phyloP scores from a whole-genome alignment of 352 stramenopile genomes.

The Globisporangium spinosum region DNA sequence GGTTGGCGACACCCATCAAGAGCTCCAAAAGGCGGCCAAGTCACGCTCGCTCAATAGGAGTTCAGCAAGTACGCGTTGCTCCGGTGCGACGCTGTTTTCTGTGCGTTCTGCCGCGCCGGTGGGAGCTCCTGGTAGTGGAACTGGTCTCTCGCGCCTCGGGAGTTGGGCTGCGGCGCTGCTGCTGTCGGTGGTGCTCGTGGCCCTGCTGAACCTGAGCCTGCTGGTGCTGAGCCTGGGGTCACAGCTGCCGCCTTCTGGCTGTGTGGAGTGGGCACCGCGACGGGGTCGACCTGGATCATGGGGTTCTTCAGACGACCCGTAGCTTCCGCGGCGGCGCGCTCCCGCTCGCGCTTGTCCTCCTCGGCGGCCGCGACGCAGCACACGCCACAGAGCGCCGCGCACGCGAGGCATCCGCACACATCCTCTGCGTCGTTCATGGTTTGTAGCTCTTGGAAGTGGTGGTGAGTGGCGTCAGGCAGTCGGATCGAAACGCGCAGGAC shows the following conservation, averaged over 20 bases:
- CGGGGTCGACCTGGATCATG: conserved; percentile 61
- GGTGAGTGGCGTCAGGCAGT: background rate
- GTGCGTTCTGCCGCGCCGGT: conserved; percentile 25
- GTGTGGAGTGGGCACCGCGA: conserved; percentile 45
- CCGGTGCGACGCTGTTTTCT: conserved; percentile 18
- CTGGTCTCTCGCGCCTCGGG: conserved; percentile 7
- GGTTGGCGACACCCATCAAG: background rate
- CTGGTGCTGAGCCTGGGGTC: background rate
- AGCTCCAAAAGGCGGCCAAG: conserved; percentile 11
- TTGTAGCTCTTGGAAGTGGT: conserved; percentile 5
- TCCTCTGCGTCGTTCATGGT: conserved; percentile 76
- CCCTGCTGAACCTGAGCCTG: conserved; percentile 10
- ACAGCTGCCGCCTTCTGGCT: conserved; percentile 29
- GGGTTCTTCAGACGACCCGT: conserved; percentile 45
- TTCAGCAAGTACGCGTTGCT: conserved; percentile 17
- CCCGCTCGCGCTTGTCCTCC: conserved; percentile 77
- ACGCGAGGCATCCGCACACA: conserved; percentile 71
- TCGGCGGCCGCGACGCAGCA: conserved; percentile 75
- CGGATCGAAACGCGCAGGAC: background rate
- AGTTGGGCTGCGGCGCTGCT: conserved; percentile 7
- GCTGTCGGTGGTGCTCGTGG: conserved; percentile 18
- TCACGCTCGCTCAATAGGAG: conserved; percentile 15
- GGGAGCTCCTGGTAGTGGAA: conserved; percentile 16
- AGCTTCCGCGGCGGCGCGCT: conserved; percentile 38
- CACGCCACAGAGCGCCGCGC: conserved; percentile 63